phyloP scores from a whole-genome alignment of 441 rosid species.

The Adansonia rubrostipa region DNA sequence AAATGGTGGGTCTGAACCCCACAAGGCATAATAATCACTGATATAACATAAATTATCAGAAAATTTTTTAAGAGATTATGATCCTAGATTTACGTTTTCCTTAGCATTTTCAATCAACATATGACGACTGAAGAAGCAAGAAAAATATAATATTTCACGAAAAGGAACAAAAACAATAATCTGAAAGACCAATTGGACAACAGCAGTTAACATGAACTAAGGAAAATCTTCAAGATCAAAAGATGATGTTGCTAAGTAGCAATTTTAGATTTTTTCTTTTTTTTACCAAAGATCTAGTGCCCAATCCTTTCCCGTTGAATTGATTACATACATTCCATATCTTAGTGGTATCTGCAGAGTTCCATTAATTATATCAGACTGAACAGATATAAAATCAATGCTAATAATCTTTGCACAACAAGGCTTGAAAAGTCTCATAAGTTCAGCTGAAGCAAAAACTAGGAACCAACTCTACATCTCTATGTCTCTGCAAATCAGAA shows the following conservation, averaged over 20 bases:
- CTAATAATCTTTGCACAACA: background rate
- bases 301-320: background rate
- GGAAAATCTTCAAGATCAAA: background rate
- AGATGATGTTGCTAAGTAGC: background rate
- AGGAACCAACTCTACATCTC: background rate
- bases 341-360: background rate
- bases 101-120: background rate
- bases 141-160: background rate
- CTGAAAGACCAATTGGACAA: too few species aligned
- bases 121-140: background rate
- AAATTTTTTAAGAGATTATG: too few species aligned
- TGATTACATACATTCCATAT: background rate
- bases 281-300: background rate
- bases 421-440: constrained; percentile 1
- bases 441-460: background rate
- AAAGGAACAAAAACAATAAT: background rate
- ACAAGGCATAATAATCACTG: background rate
- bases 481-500: background rate
- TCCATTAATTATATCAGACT: background rate
- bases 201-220: too few species aligned
- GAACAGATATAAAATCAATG: constrained; percentile 2
- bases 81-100: too few species aligned
- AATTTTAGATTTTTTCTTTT: background rate
- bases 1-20: background rate
- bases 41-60: too few species aligned